Evolutionary conservation across 345 rosid species (phyloP), one percentile per base, ranked within the genome.

Genomic region (Gynandropsis gynandra): DNA sequence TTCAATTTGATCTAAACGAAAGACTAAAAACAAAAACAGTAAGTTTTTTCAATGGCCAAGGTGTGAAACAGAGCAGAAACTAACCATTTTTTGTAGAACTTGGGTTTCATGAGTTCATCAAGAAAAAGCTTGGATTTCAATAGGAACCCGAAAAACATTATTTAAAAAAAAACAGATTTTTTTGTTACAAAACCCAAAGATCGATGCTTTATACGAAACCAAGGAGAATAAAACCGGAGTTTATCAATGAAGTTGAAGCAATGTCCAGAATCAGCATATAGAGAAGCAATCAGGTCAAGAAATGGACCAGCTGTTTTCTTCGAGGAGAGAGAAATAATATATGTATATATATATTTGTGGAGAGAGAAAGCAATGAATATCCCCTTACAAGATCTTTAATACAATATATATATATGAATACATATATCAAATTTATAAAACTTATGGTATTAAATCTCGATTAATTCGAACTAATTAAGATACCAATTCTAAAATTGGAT

Each of bases 1-100:
- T 38, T 45, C 10, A 39, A 65, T 24, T 24, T 24, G 29, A 24
- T 2, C 5, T 2, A 2, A 24, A 24, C 5, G 29, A 24, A 24
- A n/a, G n/a, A 24, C 29, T 5, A 24, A 24, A 2, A 2, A 24
- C n/a, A 24, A 24, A 24, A 24, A 24, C 29, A 24, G 29, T 5
- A 24, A 24, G n/a, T 24, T 5, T 24, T 24, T 24, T 24, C 29
- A 24, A 5, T 24, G 5, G 2, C 5, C 29, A 5, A 24, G 29
- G 29, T 17, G n/a, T n/a, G 29, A 4, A 21, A 19, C 13, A 31
- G 19, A 18, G 47, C 37, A 20, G 41, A n/a, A 10, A 11, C 35
- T 60, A 20, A 61, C 71, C 62, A 53, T 66, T 60, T 66, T 41
- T 55, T 66, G 66, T 66, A 66, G 71, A 66, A 66, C 15, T 66